Base-by-base conservation (phyloP, 768 basidiomycete species). In the Floccularia luteovirens region DNA sequence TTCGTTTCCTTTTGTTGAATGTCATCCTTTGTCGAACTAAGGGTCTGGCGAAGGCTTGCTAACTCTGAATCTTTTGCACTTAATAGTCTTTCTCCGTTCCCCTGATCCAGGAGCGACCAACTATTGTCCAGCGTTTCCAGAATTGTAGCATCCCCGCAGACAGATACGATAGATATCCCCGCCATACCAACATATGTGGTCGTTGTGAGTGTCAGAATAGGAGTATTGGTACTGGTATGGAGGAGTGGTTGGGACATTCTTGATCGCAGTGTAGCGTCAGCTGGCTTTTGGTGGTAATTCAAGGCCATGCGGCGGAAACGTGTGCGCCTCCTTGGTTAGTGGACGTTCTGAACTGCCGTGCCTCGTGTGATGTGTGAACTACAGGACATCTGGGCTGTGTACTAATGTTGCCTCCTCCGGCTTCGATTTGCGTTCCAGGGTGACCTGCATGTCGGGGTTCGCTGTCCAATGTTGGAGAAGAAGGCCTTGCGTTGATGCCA, bases 141-240 rank as follows among this genome's bases (percentile, higher is more conserved):
- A 48, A 46, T 39, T 50, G 55, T 45, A 55, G 47, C n/a, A 30
- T 53, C 49, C 22, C 62, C 55, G 33, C 58, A 54, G 41, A 55
- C 42, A 19, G 57, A 49, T 13, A 55, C 51, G 34, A 58, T 45
- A 27, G 59, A 58, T 25, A 65, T 45, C 22, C 62, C 54, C 31
- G 58, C 48, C 32, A 59, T 38, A 36, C 52, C 53, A 45, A 51
- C 50, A 44, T 55, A 61, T 31, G 53, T 41, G 20, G 20, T 17
- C 6, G 32, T 14, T 6, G 32, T 14, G 8, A 34, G 20, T 7
- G 20, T 8, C 32, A 19, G 32, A n/a, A n/a, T n/a, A n/a, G n/a
- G n/a, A n/a, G n/a, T n/a, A n/a, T n/a, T n/a, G 7, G 8, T 17
- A 17, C 32, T 34, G 8, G n/a, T 17, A 17, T 34, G 32, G 20